Percentiles rank a stretch among this genome's conserved stretches.
Conservation (phyloP, 495 filamentous ascomycete species). For the Articulospora tetracladia region DNA sequence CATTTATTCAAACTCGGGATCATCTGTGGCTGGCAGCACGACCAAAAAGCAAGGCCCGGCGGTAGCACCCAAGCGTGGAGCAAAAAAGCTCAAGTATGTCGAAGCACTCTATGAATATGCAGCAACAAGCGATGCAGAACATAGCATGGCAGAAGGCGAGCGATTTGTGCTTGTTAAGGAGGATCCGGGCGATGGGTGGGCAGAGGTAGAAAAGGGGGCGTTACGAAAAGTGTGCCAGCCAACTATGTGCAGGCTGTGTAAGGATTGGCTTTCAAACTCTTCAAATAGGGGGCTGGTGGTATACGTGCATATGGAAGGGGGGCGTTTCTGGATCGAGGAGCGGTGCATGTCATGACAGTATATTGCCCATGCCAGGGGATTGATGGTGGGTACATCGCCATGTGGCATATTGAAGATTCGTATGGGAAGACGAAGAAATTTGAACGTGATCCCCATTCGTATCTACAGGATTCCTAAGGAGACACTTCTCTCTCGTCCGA, state of each 20-base stretch:
- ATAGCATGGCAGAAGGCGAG: slow-evolving; percentile 87
- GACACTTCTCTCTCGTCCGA: no score
- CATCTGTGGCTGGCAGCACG: slow-evolving; percentile 56
- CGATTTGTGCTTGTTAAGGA: slow-evolving; percentile 81
- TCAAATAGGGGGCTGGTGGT: not conserved
- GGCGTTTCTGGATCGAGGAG: not conserved
- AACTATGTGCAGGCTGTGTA: slow-evolving; percentile 83
- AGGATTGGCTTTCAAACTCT: not conserved
- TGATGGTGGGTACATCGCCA: no score
- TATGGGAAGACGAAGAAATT: no score
- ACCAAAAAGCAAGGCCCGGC: slow-evolving; percentile 90
- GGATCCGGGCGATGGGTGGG: slow-evolving; percentile 92
- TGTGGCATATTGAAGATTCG: no score
- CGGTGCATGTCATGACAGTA: no score
- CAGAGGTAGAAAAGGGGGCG: slow-evolving; percentile 92
- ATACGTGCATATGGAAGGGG: not conserved
- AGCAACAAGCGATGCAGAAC: slow-evolving; percentile 80
- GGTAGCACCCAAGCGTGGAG: slow-evolving; percentile 86
- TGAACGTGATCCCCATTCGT: no score
- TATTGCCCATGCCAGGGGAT: no score
- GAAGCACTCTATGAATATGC: slow-evolving; percentile 91
- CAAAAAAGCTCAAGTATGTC: slow-evolving; percentile 93
- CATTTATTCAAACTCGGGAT: slow-evolving; percentile 77
- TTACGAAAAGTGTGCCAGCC: slow-evolving; percentile 87
- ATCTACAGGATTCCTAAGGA: no score